phyloP scores from a whole-genome alignment of 805 yeast species.

The Wickerhamiella sergipiensis region DNA sequence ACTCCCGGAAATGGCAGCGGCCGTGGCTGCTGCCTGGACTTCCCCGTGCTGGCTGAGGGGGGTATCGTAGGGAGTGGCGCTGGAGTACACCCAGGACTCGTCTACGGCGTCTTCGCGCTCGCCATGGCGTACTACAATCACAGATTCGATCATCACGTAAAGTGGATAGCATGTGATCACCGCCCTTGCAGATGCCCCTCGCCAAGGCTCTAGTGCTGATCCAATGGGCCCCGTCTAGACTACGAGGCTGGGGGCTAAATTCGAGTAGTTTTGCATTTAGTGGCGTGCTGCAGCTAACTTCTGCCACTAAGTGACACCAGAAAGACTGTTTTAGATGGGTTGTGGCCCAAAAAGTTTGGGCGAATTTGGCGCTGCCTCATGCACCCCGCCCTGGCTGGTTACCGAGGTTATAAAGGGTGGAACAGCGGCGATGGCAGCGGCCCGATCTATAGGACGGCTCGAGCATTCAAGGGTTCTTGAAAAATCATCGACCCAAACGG shows the following conservation, averaged over 20 bases:
- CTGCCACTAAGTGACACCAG: too few relatives aligned
- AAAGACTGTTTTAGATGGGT: too few relatives aligned
- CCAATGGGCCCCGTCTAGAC: too few relatives aligned
- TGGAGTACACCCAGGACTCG: conserved; percentile 20
- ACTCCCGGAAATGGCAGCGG: conserved; percentile 6
- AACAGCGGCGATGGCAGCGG: too few relatives aligned
- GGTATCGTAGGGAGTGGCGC: conserved; percentile 28
- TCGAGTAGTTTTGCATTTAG: too few relatives aligned
- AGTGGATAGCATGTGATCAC: background rate
- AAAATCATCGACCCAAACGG: background rate
- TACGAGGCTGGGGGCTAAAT: too few relatives aligned
- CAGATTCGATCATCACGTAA: background rate
- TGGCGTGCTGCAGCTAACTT: too few relatives aligned
- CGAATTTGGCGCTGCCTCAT: too few relatives aligned
- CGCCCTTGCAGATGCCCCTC: background rate
- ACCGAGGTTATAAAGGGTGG: too few relatives aligned
- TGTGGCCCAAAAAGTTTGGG: too few relatives aligned
- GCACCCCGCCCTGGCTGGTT: too few relatives aligned
- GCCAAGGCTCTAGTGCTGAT: too few relatives aligned
- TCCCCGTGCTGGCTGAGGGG: conserved; percentile 20
- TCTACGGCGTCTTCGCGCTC: conserved; percentile 23
- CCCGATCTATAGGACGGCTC: background rate
- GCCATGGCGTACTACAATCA: conserved; percentile 25
- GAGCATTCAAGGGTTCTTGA: background rate
- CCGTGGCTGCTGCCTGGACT: conserved; percentile 2